Conservation (phyloP, 768 basidiomycete genomes). For the Rhodosporidiobolus sp. region DNA sequence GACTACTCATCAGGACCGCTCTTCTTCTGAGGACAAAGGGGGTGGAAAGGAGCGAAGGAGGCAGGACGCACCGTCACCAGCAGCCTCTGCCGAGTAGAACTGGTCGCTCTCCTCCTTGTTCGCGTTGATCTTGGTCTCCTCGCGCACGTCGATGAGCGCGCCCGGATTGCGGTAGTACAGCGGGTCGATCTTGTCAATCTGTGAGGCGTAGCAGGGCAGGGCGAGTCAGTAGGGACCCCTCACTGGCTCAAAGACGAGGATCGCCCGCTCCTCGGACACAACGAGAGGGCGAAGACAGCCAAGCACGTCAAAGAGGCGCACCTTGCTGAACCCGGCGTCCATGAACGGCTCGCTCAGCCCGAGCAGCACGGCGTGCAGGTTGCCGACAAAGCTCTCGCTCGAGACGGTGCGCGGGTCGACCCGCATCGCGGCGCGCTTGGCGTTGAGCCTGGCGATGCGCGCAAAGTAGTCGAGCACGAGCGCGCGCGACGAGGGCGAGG, state of each 20-base stretch:
- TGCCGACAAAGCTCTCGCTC: slow-evolving; percentile 88
- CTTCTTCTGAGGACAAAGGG: background rate
- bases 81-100: slow-evolving; percentile 54
- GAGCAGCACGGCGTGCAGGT: slow-evolving; percentile 75
- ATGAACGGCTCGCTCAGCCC: slow-evolving; percentile 91
- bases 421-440: slow-evolving; percentile 87
- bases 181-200: slow-evolving; percentile 90
- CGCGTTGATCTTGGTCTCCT: slow-evolving; percentile 91
- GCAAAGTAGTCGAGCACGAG: slow-evolving; percentile 79
- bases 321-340: slow-evolving; percentile 85
- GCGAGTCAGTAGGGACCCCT: background rate
- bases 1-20: too few species aligned
- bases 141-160: slow-evolving; percentile 67
- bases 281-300: background rate
- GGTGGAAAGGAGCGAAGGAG: background rate
- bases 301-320: slow-evolving; percentile 43
- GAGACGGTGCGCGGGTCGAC: slow-evolving; percentile 83
- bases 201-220: background rate
- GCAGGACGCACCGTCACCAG: background rate
- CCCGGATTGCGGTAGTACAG: slow-evolving; percentile 66
- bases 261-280: too few species aligned
- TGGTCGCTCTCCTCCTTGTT: slow-evolving; percentile 77
- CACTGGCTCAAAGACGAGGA: too few species aligned
- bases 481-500: slow-evolving; percentile 73
- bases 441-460: slow-evolving; percentile 68